A percentile compares a stretch with the other conserved stretches of the same genome.
These are phyloP conservation scores for Colletotrichum filicis DNA, from an alignment of 2,329 filamentous ascomycete species.

Conservation along the genomic window DNA sequence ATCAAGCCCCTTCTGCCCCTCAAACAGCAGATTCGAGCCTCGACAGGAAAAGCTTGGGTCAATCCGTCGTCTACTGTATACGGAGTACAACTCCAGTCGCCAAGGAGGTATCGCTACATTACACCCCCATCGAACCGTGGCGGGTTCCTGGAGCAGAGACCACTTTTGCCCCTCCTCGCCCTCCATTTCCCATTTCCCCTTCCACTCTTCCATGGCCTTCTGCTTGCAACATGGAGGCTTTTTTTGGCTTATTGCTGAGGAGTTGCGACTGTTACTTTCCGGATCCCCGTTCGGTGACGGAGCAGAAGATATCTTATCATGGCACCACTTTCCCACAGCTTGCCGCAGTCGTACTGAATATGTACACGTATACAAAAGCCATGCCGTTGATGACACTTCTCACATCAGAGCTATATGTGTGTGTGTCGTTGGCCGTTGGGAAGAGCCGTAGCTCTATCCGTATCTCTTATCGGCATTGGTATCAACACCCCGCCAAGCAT, in stretches of 20 bases:
- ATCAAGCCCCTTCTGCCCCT: not conserved
- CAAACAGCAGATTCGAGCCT: not conserved
- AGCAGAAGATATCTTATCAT: conserved; percentile 17
- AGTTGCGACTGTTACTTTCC: conserved; percentile 21
- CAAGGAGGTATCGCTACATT: conserved; percentile 22
- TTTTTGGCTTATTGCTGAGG: conserved; percentile 7
- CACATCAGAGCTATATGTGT: not conserved
- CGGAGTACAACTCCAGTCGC: not conserved
- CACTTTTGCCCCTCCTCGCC: conserved; percentile 27
- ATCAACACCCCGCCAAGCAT: conserved; percentile 6
- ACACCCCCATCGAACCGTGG: conserved; percentile 13
- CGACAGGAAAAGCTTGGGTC: conserved; percentile 26
- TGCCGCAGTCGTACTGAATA: conserved; percentile 11
- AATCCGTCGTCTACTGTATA: not conserved
- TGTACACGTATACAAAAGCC: conserved; percentile 13
- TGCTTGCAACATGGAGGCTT: not conserved
- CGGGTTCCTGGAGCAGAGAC: conserved; percentile 27
- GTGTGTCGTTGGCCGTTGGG: not conserved
- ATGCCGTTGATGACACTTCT: not conserved
- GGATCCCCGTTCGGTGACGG: conserved; percentile 20
- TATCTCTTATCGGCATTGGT: conserved; percentile 6
- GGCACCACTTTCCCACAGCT: conserved; percentile 24
- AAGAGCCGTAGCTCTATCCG: not conserved
- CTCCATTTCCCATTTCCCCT: conserved; percentile 17
- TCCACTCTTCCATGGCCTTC: not conserved